phyloP scores from a whole-genome alignment of 345 rosid genomes.

The Arabis alpina region DNA sequence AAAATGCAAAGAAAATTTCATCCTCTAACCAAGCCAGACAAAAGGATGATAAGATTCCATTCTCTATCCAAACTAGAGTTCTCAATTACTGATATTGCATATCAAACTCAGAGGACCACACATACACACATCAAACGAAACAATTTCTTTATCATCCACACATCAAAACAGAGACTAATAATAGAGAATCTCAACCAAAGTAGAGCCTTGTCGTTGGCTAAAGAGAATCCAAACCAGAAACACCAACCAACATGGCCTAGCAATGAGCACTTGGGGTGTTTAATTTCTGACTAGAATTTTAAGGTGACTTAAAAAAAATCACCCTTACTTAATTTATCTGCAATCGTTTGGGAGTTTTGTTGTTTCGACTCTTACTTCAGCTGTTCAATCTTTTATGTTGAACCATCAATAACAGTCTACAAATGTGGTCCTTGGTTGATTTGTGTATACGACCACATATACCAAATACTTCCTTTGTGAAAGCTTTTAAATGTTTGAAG shows the following conservation, averaged over 20 bases:
- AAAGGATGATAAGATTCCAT: conserved; percentile 20
- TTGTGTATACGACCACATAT: no score
- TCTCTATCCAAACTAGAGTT: conserved; percentile 22
- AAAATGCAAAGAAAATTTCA: no score
- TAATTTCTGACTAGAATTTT: no score
- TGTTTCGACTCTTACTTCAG: no score
- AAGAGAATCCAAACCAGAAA: conserved; percentile 25
- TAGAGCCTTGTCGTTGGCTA: conserved; percentile 29
- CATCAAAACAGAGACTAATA: conserved; percentile 29
- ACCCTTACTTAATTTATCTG: no score
- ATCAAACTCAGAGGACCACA: conserved; percentile 35
- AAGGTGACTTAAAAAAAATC: no score
- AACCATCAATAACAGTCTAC: no score
- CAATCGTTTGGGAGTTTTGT: no score
- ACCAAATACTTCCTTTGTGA: no score
- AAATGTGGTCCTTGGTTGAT: no score
- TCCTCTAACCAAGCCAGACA: conserved; percentile 9
- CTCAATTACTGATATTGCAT: conserved; percentile 13
- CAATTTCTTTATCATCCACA: conserved; percentile 3
- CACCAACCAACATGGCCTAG: conserved; percentile 31
- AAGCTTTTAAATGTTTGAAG: no score
- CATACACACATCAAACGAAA: conserved; percentile 14
- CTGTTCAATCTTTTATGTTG: no score
- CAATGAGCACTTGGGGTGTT: conserved; percentile 15
- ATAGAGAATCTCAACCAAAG: conserved; percentile 31